These are phyloP conservation scores for Fusarium acutatum DNA, from an alignment of 2,329 filamentous ascomycete species.

Conservation along the genomic window DNA sequence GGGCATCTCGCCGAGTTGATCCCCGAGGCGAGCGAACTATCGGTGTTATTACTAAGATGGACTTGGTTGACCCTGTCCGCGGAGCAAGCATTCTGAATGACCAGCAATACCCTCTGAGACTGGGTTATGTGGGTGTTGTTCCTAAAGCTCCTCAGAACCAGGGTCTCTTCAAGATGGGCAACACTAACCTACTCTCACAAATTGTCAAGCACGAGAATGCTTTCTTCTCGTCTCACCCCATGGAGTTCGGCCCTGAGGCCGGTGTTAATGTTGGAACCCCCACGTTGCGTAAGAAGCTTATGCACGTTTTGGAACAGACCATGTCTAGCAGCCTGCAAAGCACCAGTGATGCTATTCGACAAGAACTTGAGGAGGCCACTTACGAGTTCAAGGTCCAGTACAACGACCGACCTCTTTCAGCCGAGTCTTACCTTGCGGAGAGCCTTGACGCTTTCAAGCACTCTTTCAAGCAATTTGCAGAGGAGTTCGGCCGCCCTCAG, in stretches of 20 bases:
- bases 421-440: slow-evolving; percentile 95
- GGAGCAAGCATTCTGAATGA: slow-evolving; percentile 84
- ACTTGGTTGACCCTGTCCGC: slow-evolving; percentile 85
- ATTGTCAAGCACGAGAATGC: slow-evolving; percentile 89
- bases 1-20: slow-evolving; percentile 90
- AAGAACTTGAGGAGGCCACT: slow-evolving; percentile 94
- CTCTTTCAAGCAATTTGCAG: slow-evolving; percentile 92
- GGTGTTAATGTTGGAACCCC: slow-evolving; percentile 83
- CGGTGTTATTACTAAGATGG: slow-evolving; percentile 99
- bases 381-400: slow-evolving; percentile 99
- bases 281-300: slow-evolving; percentile 91
- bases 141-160: slow-evolving; percentile 76
- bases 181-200: slow-evolving; percentile 78
- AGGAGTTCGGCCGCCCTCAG: slow-evolving; percentile 87
- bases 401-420: slow-evolving; percentile 92
- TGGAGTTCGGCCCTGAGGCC: slow-evolving; percentile 78
- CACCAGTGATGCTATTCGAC: slow-evolving; percentile 90
- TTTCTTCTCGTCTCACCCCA: slow-evolving; percentile 85
- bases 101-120: slow-evolving; percentile 90
- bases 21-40: slow-evolving; percentile 95
- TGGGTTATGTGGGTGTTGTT: slow-evolving; percentile 96
- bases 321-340: slow-evolving; percentile 93
- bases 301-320: slow-evolving; percentile 95
- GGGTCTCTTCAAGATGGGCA: slow-evolving; percentile 84
- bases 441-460: slow-evolving; percentile 97